phyloP scores from a whole-genome alignment of 192 early-diverging fungal genomes.

The Cetraspora pellucida region DNA sequence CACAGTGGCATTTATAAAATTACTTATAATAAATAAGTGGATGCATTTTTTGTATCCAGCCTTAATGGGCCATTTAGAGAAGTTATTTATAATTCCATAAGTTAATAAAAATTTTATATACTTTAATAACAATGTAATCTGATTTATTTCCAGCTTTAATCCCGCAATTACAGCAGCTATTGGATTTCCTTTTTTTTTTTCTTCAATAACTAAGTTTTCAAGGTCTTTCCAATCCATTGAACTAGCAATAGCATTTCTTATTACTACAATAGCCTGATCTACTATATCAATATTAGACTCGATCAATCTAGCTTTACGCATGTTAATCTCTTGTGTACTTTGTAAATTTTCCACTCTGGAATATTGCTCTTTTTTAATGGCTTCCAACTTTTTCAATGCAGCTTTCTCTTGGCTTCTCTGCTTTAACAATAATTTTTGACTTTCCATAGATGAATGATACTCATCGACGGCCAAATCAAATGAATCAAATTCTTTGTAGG shows the following conservation, averaged over 20 bases:
- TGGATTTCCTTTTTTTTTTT: slow-evolving; percentile 74
- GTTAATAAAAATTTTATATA: slow-evolving; percentile 33
- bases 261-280: slow-evolving; percentile 84
- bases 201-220: slow-evolving; percentile 81
- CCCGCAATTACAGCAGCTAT: slow-evolving; percentile 76
- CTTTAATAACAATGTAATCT: slow-evolving; percentile 70
- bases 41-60: too few species aligned
- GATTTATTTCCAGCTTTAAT: slow-evolving; percentile 79
- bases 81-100: neutral
- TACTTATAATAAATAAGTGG: too few species aligned
- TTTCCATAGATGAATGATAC: slow-evolving; percentile 90
- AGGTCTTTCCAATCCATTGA: slow-evolving; percentile 98
- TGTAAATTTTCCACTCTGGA: slow-evolving; percentile 79
- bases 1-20: too few species aligned
- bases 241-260: slow-evolving; percentile 83
- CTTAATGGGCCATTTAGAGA: too few species aligned
- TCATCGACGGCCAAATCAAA: slow-evolving; percentile 90
- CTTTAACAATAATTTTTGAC: slow-evolving; percentile 75
- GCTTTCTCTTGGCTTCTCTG: slow-evolving; percentile 71
- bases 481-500: slow-evolving; percentile 64
- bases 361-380: slow-evolving; percentile 76
- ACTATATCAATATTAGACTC: slow-evolving; percentile 82
- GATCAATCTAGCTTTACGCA: slow-evolving; percentile 81
- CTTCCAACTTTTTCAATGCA: slow-evolving; percentile 83
- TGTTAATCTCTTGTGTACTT: slow-evolving; percentile 66